phyloP scores from a whole-genome alignment of 768 basidiomycete species.

The Russula sp. region DNA sequence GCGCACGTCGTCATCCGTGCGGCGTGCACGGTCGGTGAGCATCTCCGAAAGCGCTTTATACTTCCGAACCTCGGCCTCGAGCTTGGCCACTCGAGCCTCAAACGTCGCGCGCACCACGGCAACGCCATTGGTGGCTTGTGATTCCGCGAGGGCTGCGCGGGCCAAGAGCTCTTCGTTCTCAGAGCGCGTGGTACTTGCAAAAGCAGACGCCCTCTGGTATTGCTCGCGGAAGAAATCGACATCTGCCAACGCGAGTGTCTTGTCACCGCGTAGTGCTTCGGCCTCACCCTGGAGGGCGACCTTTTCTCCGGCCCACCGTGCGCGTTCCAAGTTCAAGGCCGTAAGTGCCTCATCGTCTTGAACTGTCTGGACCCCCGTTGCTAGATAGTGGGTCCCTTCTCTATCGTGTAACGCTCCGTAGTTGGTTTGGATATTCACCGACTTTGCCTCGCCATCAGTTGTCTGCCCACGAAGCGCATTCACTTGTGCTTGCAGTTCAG shows the following conservation, averaged over 20 bases:
- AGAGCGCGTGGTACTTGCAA: slow-evolving; percentile 9
- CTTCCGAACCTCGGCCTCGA: slow-evolving; percentile 16
- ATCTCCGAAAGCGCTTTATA: slow-evolving; percentile 11
- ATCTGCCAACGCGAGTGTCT: slow-evolving; percentile 9
- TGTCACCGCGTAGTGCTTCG: slow-evolving; percentile 1
- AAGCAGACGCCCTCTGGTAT: slow-evolving; percentile 18
- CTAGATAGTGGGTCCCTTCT: neutral
- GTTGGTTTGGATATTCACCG: neutral
- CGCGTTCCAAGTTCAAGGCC: slow-evolving; percentile 7
- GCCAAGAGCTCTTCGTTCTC: slow-evolving; percentile 20
- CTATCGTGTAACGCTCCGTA: neutral
- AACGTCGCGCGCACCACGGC: slow-evolving; percentile 19
- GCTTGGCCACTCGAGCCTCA: slow-evolving; percentile 16
- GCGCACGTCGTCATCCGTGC: slow-evolving; percentile 20
- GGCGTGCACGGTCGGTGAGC: slow-evolving; percentile 20
- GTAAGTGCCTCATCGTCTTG: neutral
- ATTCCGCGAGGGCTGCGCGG: slow-evolving; percentile 21
- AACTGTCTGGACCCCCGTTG: slow-evolving; percentile 10
- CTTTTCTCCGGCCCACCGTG: slow-evolving; percentile 12
- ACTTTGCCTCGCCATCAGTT: neutral
- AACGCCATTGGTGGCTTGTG: slow-evolving; percentile 17
- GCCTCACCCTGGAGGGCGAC: neutral
- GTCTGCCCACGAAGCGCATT: neutral
- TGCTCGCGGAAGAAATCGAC: slow-evolving; percentile 19
- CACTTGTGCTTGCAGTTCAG: slow-evolving; percentile 11